Evolutionary conservation across 345 rosid species (phyloP).

Genomic region (Acer yangbiense): DNA sequence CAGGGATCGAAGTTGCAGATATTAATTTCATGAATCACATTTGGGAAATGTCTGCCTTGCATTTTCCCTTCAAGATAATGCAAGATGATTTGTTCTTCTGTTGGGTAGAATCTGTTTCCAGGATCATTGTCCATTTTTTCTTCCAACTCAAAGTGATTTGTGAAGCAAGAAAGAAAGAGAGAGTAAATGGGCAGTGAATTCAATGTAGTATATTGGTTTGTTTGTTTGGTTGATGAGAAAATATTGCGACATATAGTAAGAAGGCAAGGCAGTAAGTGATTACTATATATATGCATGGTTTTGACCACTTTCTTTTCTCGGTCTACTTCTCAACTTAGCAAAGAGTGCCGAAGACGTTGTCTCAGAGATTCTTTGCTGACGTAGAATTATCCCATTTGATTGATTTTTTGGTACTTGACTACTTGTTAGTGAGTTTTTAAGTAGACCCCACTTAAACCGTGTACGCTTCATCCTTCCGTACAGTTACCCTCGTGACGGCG

Average conservation of each 20-base stretch:
- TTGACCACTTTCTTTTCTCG: neutral
- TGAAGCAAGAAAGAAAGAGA: neutral
- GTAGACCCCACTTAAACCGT: neutral
- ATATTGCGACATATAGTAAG: neutral
- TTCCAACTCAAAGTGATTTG: neutral
- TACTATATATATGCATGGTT: too few species aligned
- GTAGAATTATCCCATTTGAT: neutral
- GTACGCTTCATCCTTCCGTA: neutral
- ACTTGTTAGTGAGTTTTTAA: neutral
- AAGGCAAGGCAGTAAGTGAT: too few species aligned
- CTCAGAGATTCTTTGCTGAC: neutral
- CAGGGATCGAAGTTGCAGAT: constrained; percentile 28
- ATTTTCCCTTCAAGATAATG: constrained; percentile 19
- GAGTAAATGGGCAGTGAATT: neutral
- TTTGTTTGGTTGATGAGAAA: neutral
- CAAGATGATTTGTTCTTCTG: constrained; percentile 26
- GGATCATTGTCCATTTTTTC: constrained; percentile 1
- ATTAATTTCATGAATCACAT: constrained; percentile 14
- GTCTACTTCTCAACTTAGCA: constrained; percentile 3
- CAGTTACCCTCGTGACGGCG: neutral
- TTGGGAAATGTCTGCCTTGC: constrained; percentile 11
- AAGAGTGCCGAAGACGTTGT: neutral
- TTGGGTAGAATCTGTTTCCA: constrained; percentile 36
- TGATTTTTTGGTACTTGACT: too few species aligned
- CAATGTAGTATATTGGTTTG: too few species aligned